Conservation (phyloP, 2,329 filamentous ascomycete species). For the Seiridium unicorne region DNA sequence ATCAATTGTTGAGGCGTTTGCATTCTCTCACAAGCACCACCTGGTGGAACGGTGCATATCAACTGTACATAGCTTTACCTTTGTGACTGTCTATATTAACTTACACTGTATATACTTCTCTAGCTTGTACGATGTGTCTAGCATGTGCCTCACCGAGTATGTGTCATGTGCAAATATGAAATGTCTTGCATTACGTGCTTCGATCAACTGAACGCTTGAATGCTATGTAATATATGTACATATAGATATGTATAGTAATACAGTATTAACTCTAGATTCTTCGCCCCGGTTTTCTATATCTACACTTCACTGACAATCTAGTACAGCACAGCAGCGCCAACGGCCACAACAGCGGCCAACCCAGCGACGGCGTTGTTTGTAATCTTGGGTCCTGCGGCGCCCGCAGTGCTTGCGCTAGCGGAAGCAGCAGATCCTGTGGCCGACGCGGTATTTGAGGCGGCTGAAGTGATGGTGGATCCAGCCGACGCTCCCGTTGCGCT, state of each 20-base stretch:
- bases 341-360: not conserved
- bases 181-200: not conserved
- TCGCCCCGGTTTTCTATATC: not conserved
- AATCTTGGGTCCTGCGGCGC: not conserved
- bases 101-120: conserved; percentile 2
- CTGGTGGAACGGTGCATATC: no score
- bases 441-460: not conserved
- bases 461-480: not conserved
- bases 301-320: not conserved
- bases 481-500: not conserved
- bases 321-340: not conserved
- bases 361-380: not conserved
- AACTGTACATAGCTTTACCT: conserved; percentile 1
- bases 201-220: not conserved
- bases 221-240: not conserved
- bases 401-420: not conserved
- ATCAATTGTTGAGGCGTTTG: no score
- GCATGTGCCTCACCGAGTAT: no score
- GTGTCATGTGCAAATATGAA: not conserved
- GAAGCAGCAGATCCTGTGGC: not conserved
- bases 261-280: no score
- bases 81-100: not conserved
- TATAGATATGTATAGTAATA: no score
- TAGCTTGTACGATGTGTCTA: not conserved
- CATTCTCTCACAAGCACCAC: no score